Percentiles rank a stretch among this genome's conserved stretches.
Evolutionary conservation across 345 rosid genomes (phyloP).

Genomic region (Conringia planisiliqua): DNA sequence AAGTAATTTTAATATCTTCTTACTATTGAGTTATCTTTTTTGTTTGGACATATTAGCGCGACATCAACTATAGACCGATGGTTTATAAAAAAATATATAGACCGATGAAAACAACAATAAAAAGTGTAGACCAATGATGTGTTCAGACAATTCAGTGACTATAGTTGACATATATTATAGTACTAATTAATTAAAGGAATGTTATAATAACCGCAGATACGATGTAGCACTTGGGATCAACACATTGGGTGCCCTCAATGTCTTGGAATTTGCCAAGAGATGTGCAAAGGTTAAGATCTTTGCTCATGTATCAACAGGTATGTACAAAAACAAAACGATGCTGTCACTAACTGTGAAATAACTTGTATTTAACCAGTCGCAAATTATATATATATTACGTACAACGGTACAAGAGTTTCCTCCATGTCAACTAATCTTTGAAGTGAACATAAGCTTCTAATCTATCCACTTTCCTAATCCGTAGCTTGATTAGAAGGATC

Average conservation of each 20-base stretch:
- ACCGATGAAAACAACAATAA: neutral
- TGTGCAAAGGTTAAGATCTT: conserved; percentile 40
- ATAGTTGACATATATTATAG: neutral
- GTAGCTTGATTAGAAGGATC: neutral
- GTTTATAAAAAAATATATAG: neutral
- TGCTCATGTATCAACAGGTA: conserved; percentile 75
- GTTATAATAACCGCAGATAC: conserved; percentile 17
- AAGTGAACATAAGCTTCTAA: neutral
- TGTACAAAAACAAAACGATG: neutral
- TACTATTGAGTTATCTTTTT: neutral
- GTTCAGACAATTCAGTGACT: neutral
- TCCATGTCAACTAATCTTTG: neutral
- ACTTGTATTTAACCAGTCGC: neutral
- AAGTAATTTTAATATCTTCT: neutral
- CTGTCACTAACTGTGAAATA: neutral
- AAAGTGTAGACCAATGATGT: neutral
- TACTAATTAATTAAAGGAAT: neutral
- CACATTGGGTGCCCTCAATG: conserved; percentile 48
- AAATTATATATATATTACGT: neutral
- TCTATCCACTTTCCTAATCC: neutral
- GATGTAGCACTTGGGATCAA: conserved; percentile 56
- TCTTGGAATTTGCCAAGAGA: conserved; percentile 50
- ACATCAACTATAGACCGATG: neutral
- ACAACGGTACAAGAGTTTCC: neutral
- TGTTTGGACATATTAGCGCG: neutral